Percentiles rank a stretch among this genome's conserved stretches.
phyloP scores from a whole-genome alignment of 345 rosid genomes.

The Salix exigua region DNA sequence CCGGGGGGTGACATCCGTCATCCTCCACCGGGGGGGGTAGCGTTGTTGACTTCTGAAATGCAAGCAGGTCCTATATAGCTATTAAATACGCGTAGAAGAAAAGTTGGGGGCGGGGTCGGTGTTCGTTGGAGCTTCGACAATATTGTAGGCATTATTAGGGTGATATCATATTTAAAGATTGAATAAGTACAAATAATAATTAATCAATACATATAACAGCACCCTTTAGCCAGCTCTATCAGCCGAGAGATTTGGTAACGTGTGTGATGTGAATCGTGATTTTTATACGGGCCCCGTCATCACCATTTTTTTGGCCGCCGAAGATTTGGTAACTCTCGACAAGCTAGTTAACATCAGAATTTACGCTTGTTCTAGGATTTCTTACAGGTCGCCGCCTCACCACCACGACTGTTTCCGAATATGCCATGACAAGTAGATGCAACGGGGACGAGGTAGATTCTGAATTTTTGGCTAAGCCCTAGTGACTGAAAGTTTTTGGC shows the following conservation, averaged over 20 bases:
- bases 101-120: not conserved
- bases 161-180: not conserved
- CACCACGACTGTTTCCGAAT: not conserved
- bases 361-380: not conserved
- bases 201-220: not conserved
- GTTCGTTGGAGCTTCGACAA: not conserved
- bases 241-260: not conserved
- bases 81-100: not conserved
- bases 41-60: too few species aligned
- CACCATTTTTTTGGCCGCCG: not conserved
- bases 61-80: not conserved
- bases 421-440: not conserved
- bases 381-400: not conserved
- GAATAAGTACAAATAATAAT: not conserved
- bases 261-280: not conserved
- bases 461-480: too few species aligned
- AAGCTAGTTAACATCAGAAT: not conserved
- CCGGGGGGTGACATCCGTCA: too few species aligned
- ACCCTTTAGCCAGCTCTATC: not conserved
- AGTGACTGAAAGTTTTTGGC: too few species aligned
- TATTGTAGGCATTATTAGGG: not conserved
- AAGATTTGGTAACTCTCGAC: too few species aligned
- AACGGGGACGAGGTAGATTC: too few species aligned
- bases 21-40: too few species aligned
- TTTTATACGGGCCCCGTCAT: not conserved